A percentile compares a stretch with the other conserved stretches of the same genome.
Evolutionary conservation across 345 rosid species (phyloP).

Genomic region (Viola odorata): DNA sequence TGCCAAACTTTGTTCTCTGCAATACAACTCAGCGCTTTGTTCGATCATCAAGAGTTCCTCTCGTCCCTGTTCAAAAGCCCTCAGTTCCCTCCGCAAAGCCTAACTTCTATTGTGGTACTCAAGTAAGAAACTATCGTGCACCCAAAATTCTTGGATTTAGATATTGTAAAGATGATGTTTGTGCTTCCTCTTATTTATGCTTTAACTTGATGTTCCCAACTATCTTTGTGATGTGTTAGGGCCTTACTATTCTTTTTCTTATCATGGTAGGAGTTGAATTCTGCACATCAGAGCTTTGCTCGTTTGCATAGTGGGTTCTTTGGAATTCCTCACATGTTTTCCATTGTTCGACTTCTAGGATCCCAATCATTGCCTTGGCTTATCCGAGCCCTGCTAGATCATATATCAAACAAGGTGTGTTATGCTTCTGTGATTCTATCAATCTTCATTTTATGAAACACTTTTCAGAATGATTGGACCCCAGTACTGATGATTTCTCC

Average conservation of each 20-base stretch:
- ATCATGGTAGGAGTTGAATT: slow-evolving; percentile 69
- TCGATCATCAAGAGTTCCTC: slow-evolving; percentile 68
- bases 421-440: slow-evolving; percentile 2
- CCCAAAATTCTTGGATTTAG: neutral
- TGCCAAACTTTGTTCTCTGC: slow-evolving; percentile 95
- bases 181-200: no score
- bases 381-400: slow-evolving; percentile 88
- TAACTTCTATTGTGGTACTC: slow-evolving; percentile 90
- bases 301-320: slow-evolving; percentile 90
- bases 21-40: slow-evolving; percentile 94
- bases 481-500: no score
- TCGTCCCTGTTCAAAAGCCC: slow-evolving; percentile 80
- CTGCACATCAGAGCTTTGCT: slow-evolving; percentile 97
- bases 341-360: slow-evolving; percentile 83
- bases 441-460: neutral
- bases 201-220: neutral
- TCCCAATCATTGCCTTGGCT: slow-evolving; percentile 98
- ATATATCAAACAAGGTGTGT: slow-evolving; percentile 85
- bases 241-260: neutral
- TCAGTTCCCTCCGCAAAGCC: slow-evolving; percentile 90
- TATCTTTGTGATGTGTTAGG: neutral
- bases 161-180: no score
- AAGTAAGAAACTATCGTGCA: slow-evolving; percentile 42
- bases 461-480: no score
- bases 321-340: slow-evolving; percentile 82